These are phyloP conservation scores for Sarocladium strictum DNA, from an alignment of 2,329 filamentous ascomycete species.

Conservation along the genomic window DNA sequence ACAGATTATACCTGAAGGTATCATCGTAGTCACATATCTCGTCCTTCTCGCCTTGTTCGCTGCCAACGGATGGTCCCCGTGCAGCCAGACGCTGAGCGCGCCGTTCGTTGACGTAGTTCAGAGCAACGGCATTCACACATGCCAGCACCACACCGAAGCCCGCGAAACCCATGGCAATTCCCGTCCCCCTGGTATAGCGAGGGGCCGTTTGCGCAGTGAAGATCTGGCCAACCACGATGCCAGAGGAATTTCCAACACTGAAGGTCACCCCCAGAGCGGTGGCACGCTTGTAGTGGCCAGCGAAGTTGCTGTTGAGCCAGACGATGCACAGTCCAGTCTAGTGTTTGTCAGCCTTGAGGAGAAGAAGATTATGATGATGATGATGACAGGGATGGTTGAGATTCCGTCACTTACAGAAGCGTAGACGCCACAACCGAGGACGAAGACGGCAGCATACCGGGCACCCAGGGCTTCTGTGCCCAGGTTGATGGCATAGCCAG, in stretches of 20 bases:
- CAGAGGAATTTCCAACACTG: conserved; percentile 40
- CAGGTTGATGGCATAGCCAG: conserved; percentile 19
- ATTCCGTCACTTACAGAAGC: neutral
- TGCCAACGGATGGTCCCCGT: neutral
- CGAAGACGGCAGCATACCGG: neutral
- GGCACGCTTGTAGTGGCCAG: conserved; percentile 40
- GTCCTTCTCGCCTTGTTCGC: neutral
- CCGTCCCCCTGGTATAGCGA: conserved; percentile 20
- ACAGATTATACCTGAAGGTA: conserved; percentile 1
- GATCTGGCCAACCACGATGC: conserved; percentile 42
- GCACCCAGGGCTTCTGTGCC: neutral
- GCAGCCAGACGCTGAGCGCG: neutral
- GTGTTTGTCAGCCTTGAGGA: too few relatives aligned
- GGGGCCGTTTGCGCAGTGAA: conserved; percentile 24
- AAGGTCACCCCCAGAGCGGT: conserved; percentile 39
- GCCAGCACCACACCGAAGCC: conserved; percentile 15
- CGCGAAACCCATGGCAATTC: conserved; percentile 21
- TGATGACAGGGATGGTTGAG: too few relatives aligned
- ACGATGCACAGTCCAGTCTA: conserved; percentile 34
- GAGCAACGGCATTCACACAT: neutral
- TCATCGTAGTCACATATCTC: neutral
- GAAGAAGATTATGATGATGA: too few relatives aligned
- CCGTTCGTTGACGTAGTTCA: neutral
- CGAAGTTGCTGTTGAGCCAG: conserved; percentile 41
- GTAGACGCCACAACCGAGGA: neutral